phyloP scores from a whole-genome alignment of 2,329 filamentous ascomycete species.

The Tolypocladium inflatum region DNA sequence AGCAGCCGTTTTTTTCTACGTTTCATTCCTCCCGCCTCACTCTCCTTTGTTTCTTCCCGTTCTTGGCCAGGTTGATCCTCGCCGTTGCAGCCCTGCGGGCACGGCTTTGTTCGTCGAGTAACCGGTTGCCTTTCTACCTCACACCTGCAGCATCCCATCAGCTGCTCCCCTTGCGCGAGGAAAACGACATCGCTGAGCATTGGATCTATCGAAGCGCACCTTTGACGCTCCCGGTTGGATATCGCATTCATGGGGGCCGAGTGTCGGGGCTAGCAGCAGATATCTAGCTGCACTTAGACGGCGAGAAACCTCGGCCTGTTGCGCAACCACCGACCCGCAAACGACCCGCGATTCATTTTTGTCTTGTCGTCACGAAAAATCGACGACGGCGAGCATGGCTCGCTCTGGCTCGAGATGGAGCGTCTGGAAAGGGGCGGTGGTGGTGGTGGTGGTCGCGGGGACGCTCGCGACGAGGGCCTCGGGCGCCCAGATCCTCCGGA shows the following conservation, averaged over 20 bases:
- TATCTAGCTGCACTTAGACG: not conserved
- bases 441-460: slow-evolving; percentile 22
- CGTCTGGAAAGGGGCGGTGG: slow-evolving; percentile 21
- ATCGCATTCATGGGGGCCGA: not conserved
- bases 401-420: slow-evolving; percentile 18
- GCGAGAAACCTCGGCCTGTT: not conserved
- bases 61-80: slow-evolving; percentile 45
- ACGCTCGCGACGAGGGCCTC: slow-evolving; percentile 38
- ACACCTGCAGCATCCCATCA: not conserved
- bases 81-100: slow-evolving; percentile 24
- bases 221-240: not conserved
- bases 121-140: slow-evolving; percentile 4
- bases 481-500: slow-evolving; percentile 66
- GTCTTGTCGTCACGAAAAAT: not conserved
- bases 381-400: slow-evolving; percentile 19
- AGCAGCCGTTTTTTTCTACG: not conserved
- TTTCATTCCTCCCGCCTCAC: not conserved
- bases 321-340: not conserved
- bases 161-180: not conserved
- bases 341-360: not conserved
- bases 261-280: not conserved
- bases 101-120: not conserved
- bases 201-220: not conserved
- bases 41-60: slow-evolving; percentile 7
- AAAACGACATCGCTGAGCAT: not conserved